Percentiles rank a stretch among this genome's conserved stretches.
phyloP scores from a whole-genome alignment of 2,329 filamentous ascomycete species.

The Tolypocladium guangdongense region DNA sequence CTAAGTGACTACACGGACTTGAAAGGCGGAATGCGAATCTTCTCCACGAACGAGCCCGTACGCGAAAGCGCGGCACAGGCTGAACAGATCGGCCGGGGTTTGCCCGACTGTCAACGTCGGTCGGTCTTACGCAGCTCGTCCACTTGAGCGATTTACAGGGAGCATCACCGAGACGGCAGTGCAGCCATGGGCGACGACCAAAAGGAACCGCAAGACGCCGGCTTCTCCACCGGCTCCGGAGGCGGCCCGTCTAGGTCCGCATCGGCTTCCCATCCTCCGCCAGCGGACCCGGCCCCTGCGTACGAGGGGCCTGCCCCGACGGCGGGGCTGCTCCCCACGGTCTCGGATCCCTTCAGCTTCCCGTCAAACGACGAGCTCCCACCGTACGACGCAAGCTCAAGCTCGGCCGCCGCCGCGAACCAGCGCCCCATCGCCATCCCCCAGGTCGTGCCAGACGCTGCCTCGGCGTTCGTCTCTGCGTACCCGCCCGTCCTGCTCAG shows the following conservation, averaged over 20 bases:
- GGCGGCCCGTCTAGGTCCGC: neutral
- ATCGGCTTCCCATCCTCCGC: neutral
- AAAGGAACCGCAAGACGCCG: neutral
- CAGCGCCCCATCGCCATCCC: constrained; percentile 28
- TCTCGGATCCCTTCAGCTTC: constrained; percentile 26
- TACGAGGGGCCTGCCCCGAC: constrained; percentile 2
- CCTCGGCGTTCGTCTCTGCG: constrained; percentile 26
- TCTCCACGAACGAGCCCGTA: too few relatives aligned
- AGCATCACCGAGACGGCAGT: neutral
- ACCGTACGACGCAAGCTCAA: constrained; percentile 12
- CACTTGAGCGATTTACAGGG: neutral
- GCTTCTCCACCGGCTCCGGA: neutral
- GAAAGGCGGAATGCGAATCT: too few relatives aligned
- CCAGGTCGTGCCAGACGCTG: constrained; percentile 20
- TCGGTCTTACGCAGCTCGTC: too few relatives aligned
- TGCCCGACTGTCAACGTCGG: neutral
- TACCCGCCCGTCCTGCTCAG: constrained; percentile 26
- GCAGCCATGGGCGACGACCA: neutral
- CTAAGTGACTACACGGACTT: too few relatives aligned
- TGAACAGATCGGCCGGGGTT: neutral
- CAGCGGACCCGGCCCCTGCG: constrained; percentile 1
- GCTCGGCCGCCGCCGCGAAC: constrained; percentile 1
- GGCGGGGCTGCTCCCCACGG: constrained; percentile 3
- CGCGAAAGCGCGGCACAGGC: too few relatives aligned
- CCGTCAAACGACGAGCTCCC: constrained; percentile 20